Evolutionary conservation across 306 rosid species (phyloP).

Genomic region (Argentina anserina): DNA sequence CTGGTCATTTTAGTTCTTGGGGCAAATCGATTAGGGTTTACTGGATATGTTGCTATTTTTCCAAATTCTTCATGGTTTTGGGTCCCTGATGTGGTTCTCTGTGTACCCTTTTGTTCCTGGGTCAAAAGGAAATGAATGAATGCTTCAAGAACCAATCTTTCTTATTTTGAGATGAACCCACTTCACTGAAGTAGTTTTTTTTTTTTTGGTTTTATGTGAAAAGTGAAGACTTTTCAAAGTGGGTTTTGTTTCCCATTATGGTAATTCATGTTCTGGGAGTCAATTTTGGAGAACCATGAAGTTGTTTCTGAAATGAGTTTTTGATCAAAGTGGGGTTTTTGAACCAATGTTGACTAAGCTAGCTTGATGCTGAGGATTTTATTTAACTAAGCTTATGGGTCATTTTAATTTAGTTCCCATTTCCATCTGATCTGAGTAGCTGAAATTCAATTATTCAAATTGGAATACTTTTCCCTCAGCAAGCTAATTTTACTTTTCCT

Average conservation of each 20-base stretch:
- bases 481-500: background rate
- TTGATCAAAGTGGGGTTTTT: background rate
- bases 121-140: background rate
- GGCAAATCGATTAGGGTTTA: conserved; percentile 25
- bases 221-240: background rate
- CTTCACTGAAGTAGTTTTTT: background rate
- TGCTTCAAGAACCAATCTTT: conserved; percentile 8
- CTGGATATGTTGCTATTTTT: conserved; percentile 8
- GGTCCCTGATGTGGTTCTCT: background rate
- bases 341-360: too few species aligned
- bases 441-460: background rate
- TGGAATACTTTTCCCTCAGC: background rate
- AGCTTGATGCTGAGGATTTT: background rate
- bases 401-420: background rate
- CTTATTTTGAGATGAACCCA: background rate
- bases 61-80: conserved; percentile 2
- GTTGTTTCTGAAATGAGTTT: background rate
- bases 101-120: background rate
- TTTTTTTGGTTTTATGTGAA: background rate
- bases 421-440: background rate
- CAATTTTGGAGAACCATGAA: conserved; percentile 12
- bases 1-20: background rate
- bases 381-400: conserved; percentile 7
- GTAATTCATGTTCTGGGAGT: conserved; percentile 1
- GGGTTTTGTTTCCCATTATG: background rate